Base-by-base conservation (phyloP, 2,329 filamentous ascomycete species). In the Colletotrichum acutatum region DNA sequence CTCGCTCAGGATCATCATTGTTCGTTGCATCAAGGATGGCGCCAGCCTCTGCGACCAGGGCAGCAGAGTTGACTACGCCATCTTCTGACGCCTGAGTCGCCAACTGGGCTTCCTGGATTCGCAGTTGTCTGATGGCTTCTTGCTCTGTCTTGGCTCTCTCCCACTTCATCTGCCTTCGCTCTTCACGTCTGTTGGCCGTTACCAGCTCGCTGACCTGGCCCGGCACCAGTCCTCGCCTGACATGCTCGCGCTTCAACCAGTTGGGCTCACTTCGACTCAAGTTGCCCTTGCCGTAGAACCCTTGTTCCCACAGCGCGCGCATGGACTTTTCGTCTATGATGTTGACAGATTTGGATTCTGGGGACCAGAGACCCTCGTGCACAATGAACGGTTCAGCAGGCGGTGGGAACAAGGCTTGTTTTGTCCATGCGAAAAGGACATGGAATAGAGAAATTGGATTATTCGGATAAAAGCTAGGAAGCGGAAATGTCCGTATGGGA, bases 271-370 rank as follows among this genome's bases (percentile, higher is more conserved):
- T 98, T 78, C 97, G 91, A 84, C 95, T 98, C 71, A 98, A 86
- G 77, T 87, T 96, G 57, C 97, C 97, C 82, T 98, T 98, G 60
- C 97, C 97, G 82, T 96, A 99, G 83, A 99, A 99, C 5, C 97
- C 97, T 84, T 97, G 94, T 82, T 98, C 94, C 97, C 97, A 99
- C 28, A 99, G 83, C 1, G 92, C 94, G 67, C 93, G 89, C 74
- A 97, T 92, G 4, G 94, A 92, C 68, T 88, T 87, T 30, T 91
- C 86, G 80, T 98, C 93, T 22, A 91, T 94, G 69, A 99, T 88
- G 80, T 98, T 94, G 19, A 99, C 89, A 0, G 95, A 97, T 34
- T 92, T 90, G 4, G 95, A 97, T 69, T 92, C 90, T 1, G 90
- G 83, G n/a, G 95, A 96, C 87, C 96, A 98, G 76, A 93, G 89